A percentile compares a stretch with the other conserved stretches of the same genome.
Evolutionary conservation across 192 early-diverging fungal species (phyloP).

Genomic region (Coemansia sp.): DNA sequence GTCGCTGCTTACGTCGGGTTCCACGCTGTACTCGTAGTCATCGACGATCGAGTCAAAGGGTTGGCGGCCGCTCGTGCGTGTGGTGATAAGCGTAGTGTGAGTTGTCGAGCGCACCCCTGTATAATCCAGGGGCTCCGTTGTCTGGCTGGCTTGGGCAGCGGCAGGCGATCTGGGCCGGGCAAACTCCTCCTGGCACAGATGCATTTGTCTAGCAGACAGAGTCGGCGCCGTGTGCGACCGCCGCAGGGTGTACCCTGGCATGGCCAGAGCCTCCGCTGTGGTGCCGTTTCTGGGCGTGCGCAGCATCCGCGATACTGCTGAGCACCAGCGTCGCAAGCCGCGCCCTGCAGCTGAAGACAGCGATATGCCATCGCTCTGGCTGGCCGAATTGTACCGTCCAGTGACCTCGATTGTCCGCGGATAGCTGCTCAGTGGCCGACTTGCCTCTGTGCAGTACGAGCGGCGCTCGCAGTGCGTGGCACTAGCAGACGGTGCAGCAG

Average conservation of each 20-base stretch:
- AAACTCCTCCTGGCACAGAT: slow-evolving; percentile 27
- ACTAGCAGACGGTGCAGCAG: background rate
- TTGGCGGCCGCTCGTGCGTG: background rate
- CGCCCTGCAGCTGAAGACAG: background rate
- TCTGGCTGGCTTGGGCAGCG: background rate
- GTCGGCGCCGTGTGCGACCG: slow-evolving; percentile 41
- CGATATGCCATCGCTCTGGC: slow-evolving; percentile 1
- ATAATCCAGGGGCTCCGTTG: too few species aligned
- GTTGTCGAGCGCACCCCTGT: background rate
- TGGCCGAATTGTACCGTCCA: background rate
- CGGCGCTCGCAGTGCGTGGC: slow-evolving; percentile 16
- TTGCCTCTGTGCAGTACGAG: too few species aligned
- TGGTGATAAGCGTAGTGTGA: background rate
- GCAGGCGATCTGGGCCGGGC: slow-evolving; percentile 1
- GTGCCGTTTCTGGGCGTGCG: background rate
- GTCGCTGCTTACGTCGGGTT: background rate
- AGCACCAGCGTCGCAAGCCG: slow-evolving; percentile 33
- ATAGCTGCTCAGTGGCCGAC: too few species aligned
- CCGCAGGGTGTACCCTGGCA: slow-evolving; percentile 1
- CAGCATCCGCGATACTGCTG: slow-evolving; percentile 13
- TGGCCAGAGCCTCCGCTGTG: background rate
- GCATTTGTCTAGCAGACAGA: slow-evolving; percentile 14
- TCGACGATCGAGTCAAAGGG: slow-evolving; percentile 3
- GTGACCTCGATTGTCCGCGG: too few species aligned
- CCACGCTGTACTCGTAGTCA: background rate